Conservation (phyloP, 140 eudicot species). For the Cichorium intybus region DNA sequence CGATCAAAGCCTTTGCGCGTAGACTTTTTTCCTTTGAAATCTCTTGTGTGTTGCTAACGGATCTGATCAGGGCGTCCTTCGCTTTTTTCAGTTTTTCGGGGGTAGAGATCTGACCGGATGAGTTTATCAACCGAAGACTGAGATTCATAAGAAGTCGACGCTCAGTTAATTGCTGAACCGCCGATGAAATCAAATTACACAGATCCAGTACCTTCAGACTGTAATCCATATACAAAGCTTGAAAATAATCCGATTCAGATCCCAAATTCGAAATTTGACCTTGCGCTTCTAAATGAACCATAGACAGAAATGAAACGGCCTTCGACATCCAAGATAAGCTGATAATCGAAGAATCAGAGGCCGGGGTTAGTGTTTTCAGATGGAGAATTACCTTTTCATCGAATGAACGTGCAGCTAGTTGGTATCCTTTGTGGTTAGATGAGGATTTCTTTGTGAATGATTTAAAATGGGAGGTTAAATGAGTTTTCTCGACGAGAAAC, state of each 20-base stretch:
- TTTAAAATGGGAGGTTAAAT: conserved; percentile 32
- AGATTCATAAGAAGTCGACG: conserved; percentile 40
- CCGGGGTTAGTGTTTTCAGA: conserved; percentile 19
- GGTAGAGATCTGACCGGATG: conserved; percentile 19
- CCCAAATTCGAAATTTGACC: conserved; percentile 26
- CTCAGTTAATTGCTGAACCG: conserved; percentile 33
- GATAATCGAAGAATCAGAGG: conserved; percentile 12
- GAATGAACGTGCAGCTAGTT: conserved; percentile 32
- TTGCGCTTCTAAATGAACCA: conserved; percentile 30
- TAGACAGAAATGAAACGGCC: conserved; percentile 35
- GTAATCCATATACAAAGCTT: conserved; percentile 35
- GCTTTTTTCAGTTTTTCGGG: conserved; percentile 32
- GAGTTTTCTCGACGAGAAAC: conserved; percentile 38
- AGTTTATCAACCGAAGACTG: conserved; percentile 22
- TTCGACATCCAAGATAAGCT: conserved; percentile 37
- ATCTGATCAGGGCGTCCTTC: conserved; percentile 30
- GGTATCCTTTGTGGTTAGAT: conserved; percentile 14
- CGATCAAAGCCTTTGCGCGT: conserved; percentile 30
- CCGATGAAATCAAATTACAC: conserved; percentile 35
- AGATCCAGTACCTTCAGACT: conserved; percentile 43
- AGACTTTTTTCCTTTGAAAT: conserved; percentile 5
- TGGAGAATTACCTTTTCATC: conserved; percentile 35
- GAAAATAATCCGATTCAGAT: conserved; percentile 22
- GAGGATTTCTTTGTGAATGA: conserved; percentile 23
- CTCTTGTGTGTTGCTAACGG: conserved; percentile 6